Conservation (phyloP, 2,329 filamentous ascomycete genomes). For the Fusarium ambrosium region DNA sequence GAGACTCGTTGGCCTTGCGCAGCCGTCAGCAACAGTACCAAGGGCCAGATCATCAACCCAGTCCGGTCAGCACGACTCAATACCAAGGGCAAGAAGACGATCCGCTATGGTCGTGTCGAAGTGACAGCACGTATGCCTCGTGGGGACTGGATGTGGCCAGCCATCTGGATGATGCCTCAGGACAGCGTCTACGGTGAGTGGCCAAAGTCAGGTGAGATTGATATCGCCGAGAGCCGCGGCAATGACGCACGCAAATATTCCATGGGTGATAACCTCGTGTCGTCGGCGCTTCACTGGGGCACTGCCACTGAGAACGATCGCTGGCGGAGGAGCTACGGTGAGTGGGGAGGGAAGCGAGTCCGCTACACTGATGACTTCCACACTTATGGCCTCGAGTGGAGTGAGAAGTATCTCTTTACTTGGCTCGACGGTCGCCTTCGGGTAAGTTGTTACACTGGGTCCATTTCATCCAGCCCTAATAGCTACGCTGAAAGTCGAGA, state of each 20-base stretch:
- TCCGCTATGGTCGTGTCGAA: conserved; percentile 66
- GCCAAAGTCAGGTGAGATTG: conserved; percentile 67
- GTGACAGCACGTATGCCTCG: conserved; percentile 65
- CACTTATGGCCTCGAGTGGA: conserved; percentile 66
- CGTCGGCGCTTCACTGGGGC: conserved; percentile 62
- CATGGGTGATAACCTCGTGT: conserved; percentile 55
- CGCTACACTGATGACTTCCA: conserved; percentile 59
- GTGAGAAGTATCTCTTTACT: conserved; percentile 64
- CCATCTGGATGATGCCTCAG: conserved; percentile 61
- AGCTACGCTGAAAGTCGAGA: not conserved
- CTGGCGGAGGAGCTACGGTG: conserved; percentile 50
- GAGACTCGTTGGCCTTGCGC: conserved; percentile 49
- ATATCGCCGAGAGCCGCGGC: conserved; percentile 64
- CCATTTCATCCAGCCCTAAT: not conserved
- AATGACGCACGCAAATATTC: conserved; percentile 55
- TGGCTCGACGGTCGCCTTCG: conserved; percentile 61
- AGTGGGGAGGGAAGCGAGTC: conserved; percentile 49
- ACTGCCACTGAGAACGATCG: conserved; percentile 46
- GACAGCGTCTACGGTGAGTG: conserved; percentile 62
- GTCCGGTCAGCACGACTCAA: conserved; percentile 59
- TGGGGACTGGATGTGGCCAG: conserved; percentile 70
- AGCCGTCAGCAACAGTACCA: conserved; percentile 58
- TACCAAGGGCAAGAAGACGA: conserved; percentile 61
- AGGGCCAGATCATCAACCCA: conserved; percentile 61
- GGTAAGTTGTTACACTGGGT: conserved; percentile 48